Conservation (phyloP, 495 filamentous ascomycete genomes). For the Oleoguttula mirabilis region DNA sequence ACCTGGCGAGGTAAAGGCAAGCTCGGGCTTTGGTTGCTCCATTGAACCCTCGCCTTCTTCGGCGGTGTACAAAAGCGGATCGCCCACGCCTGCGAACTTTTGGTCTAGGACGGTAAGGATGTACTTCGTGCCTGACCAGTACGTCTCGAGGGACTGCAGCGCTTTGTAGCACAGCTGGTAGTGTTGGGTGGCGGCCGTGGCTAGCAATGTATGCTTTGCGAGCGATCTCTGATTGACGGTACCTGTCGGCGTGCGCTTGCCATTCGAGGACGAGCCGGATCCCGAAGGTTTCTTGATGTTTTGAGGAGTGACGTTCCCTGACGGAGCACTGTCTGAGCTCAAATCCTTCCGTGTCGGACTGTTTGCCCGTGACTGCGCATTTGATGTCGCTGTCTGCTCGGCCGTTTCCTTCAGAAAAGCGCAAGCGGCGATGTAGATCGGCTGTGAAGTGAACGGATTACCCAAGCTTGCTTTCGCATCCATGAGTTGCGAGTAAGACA, state of each 20-base stretch:
- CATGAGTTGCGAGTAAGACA: conserved; percentile 65
- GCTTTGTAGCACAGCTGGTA: conserved; percentile 76
- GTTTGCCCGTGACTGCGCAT: conserved; percentile 36
- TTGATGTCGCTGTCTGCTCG: conserved; percentile 40
- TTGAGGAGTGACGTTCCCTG: neutral
- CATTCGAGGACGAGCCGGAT: neutral
- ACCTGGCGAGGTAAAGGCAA: conserved; percentile 31
- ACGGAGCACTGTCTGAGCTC: neutral
- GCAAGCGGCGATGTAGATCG: conserved; percentile 80
- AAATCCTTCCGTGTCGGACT: conserved; percentile 23
- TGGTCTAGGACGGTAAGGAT: conserved; percentile 78
- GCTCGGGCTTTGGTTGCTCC: conserved; percentile 32
- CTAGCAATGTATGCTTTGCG: conserved; percentile 59
- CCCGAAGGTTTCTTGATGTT: neutral
- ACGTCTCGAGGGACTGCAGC: conserved; percentile 58
- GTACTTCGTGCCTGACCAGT: conserved; percentile 79
- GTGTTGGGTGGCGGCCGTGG: conserved; percentile 62
- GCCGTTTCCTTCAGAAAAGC: conserved; percentile 72
- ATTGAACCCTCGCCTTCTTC: conserved; percentile 62
- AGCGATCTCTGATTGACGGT: conserved; percentile 35
- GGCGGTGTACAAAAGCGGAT: conserved; percentile 63
- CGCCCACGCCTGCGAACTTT: conserved; percentile 70
- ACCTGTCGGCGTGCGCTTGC: conserved; percentile 35
- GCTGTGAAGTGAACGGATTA: conserved; percentile 79
- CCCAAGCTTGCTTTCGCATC: conserved; percentile 70